Base-by-base conservation (phyloP, 805 yeast genomes). In the Saccharomycodes ludwigii region DNA sequence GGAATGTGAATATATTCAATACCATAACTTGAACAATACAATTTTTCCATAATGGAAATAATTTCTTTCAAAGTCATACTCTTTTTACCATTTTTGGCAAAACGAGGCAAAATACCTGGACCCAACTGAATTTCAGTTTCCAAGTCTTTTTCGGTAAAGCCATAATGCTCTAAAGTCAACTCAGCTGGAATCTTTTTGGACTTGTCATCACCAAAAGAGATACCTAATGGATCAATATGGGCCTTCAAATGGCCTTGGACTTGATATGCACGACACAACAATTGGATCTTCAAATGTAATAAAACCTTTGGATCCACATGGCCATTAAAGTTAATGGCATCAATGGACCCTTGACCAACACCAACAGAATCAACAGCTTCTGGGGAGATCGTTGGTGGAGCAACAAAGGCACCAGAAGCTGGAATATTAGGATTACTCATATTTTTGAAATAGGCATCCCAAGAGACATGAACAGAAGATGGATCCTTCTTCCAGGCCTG, bases 161-260 rank as follows among this genome's bases (percentile, higher is more conserved):
- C 93, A 55, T 91, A 91, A 63, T 82, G 81, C 42, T 85, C 96
- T 39, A 85, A 65, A 30, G 95, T 83, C 54, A 91, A 68, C 63
- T 91, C 98, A 51, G 68, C 75, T 40, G 98, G 96, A 27, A 68
- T 40, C 12, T 67, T 63, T 32, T 61, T 56, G 9, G 53, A 40
- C 38, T 59, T 49, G 48, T 71, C 72, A 49, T 73, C 81, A 46
- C 91, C 96, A 52, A 76, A 82, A 13, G 86, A 73, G 50, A 88
- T 80, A 22, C 80, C 88, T 52, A 91, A 66, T n/a, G 99, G 99
- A 59, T 91, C 99, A 40, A 85, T 77, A 47, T 76, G 78, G 28
- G 97, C 96, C 65, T 82, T 83, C 58, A 77, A 80, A 59, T 91
- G 99, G 44, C 98, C 99, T 61, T 97, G 76, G 32, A 91, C 98